Evolutionary conservation across 352 stramenopile species (phyloP).

Genomic region (Phytopythium oedochilum): DNA sequence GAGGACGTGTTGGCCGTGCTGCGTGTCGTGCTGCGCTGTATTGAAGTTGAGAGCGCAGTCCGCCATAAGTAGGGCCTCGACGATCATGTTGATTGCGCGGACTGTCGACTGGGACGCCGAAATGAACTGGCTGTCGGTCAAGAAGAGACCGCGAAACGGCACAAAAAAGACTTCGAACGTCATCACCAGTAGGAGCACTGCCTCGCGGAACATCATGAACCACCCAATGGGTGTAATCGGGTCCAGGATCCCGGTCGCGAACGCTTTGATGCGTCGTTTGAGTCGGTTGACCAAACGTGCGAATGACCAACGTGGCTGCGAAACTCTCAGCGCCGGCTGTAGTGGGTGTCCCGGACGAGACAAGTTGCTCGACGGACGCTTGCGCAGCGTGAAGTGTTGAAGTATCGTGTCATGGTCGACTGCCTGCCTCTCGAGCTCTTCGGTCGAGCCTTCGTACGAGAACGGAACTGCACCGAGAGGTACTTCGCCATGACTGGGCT

Average conservation of each 20-base stretch:
- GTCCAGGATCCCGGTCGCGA: not conserved
- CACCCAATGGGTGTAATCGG: not conserved
- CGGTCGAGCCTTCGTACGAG: not conserved
- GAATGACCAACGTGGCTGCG: not conserved
- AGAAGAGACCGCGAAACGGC: not conserved
- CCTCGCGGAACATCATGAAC: not conserved
- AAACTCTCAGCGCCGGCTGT: not conserved
- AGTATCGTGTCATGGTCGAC: not conserved
- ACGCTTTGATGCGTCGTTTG: not conserved
- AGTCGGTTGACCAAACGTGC: not conserved
- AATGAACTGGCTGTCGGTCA: not conserved
- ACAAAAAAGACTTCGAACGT: not conserved
- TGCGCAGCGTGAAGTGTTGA: not conserved
- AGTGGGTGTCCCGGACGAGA: not conserved
- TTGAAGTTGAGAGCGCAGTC: not conserved
- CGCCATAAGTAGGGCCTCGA: not conserved
- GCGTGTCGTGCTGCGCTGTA: not conserved
- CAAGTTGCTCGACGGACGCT: not conserved
- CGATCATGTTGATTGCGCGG: not conserved
- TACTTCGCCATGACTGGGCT: not conserved
- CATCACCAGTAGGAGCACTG: not conserved
- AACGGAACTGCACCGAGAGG: not conserved
- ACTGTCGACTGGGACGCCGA: not conserved
- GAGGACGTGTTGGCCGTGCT: not conserved
- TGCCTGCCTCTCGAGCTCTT: not conserved